Evolutionary conservation across 768 basidiomycete genomes (phyloP).

Genomic region (Russula abietina): DNA sequence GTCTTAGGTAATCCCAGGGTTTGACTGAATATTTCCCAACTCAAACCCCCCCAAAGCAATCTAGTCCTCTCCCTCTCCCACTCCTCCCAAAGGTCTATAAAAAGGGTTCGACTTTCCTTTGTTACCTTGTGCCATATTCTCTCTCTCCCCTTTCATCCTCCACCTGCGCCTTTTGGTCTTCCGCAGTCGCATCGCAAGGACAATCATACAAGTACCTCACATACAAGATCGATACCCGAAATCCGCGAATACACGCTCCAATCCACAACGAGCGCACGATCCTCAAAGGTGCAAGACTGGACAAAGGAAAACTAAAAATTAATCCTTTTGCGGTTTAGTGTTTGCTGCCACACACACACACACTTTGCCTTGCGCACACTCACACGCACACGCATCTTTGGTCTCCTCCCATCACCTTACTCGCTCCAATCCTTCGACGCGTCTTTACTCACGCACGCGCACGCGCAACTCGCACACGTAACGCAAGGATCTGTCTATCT

Average conservation of each 20-base stretch:
- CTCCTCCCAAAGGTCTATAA: not conserved
- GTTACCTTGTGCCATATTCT: not conserved
- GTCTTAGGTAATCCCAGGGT: conserved; percentile 4
- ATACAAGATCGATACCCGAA: not conserved
- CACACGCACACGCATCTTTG: not conserved
- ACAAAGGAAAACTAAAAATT: not conserved
- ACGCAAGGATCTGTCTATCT: not conserved
- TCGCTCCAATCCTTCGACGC: not conserved
- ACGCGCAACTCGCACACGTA: not conserved
- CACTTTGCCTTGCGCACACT: not conserved
- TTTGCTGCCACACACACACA: not conserved
- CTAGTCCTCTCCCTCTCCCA: too few relatives aligned
- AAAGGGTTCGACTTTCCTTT: not conserved
- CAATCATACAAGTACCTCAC: too few relatives aligned
- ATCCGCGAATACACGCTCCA: not conserved
- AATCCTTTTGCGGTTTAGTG: not conserved
- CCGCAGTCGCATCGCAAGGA: too few relatives aligned
- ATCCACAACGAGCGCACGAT: not conserved
- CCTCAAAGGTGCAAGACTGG: not conserved
- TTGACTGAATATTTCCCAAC: not conserved
- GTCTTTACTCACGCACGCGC: not conserved
- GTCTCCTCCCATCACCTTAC: not conserved
- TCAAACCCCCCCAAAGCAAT: not conserved
- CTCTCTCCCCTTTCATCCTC: not conserved
- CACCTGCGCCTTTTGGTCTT: not conserved